Conservation (phyloP, 306 rosid species). For the Potentilla sterilis region DNA sequence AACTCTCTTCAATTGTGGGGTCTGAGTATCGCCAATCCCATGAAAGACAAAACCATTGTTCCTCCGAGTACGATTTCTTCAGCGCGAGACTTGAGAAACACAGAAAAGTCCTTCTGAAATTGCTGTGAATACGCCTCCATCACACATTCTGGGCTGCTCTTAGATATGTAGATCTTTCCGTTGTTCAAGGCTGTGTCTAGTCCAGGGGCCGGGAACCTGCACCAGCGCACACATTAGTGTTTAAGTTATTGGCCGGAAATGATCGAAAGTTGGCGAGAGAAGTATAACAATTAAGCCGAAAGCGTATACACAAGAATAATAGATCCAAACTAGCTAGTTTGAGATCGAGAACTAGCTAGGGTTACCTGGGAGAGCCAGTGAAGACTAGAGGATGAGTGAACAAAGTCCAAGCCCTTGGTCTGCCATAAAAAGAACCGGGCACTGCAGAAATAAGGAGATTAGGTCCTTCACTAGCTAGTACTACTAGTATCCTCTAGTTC, state of each 20-base stretch:
- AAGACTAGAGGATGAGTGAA: conserved; percentile 74
- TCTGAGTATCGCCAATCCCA: conserved; percentile 52
- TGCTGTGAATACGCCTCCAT: conserved; percentile 51
- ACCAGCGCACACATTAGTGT: not conserved
- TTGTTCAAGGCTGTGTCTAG: conserved; percentile 43
- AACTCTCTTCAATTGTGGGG: conserved; percentile 40
- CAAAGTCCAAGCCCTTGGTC: conserved; percentile 47
- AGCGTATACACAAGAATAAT: too few relatives aligned
- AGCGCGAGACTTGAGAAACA: conserved; percentile 49
- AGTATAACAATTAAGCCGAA: not conserved
- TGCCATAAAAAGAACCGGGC: conserved; percentile 59
- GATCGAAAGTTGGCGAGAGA: not conserved
- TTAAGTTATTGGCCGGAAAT: not conserved
- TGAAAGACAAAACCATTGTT: conserved; percentile 58
- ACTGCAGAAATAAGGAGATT: conserved; percentile 40
- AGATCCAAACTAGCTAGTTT: too few relatives aligned
- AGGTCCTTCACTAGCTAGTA: not conserved
- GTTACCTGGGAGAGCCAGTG: conserved; percentile 68
- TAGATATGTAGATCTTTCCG: conserved; percentile 69
- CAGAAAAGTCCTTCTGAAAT: conserved; percentile 48
- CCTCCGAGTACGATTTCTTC: conserved; percentile 51
- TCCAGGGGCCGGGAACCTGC: conserved; percentile 37
- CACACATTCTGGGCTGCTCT: conserved; percentile 54
- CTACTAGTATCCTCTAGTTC: not conserved
- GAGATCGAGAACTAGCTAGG: not conserved